Conservation (phyloP, 345 rosid genomes). For the Gossypium arboreum region DNA sequence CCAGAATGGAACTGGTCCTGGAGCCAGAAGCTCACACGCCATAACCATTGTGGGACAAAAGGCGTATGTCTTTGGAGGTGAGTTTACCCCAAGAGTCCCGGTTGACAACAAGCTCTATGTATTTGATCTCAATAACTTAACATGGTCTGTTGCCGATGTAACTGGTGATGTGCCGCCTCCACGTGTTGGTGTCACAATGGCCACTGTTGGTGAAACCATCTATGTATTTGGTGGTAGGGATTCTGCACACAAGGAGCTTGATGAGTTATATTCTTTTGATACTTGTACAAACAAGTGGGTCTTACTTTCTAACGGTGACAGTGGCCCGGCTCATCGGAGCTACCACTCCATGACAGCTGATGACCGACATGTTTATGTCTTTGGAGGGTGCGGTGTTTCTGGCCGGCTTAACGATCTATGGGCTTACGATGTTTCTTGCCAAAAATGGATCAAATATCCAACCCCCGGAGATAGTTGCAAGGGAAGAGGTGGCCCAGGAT, state of each 20-base stretch:
- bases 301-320: conserved; percentile 48
- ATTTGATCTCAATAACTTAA: conserved; percentile 51
- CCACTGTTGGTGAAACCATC: conserved; percentile 48
- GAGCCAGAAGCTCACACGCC: conserved; percentile 94
- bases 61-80: conserved; percentile 81
- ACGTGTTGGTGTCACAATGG: conserved; percentile 88
- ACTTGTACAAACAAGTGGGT: conserved; percentile 57
- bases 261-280: conserved; percentile 71
- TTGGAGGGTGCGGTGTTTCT: conserved; percentile 79
- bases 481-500: conserved; percentile 86
- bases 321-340: conserved; percentile 69
- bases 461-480: conserved; percentile 51
- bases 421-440: conserved; percentile 58
- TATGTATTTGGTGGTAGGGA: conserved; percentile 87
- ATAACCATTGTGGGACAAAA: conserved; percentile 56
- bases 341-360: conserved; percentile 66
- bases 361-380: conserved; percentile 53
- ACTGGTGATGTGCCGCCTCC: conserved; percentile 80
- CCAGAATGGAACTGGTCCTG: conserved; percentile 74
- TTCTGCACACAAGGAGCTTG: conserved; percentile 58
- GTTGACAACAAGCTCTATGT: conserved; percentile 76
- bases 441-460: conserved; percentile 57
- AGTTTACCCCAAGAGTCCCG: conserved; percentile 75
- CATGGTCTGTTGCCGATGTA: conserved; percentile 60
- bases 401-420: conserved; percentile 86